Evolutionary conservation across 2,329 filamentous ascomycete species (phyloP), one percentile per base, ranked within the genome.

Genomic region (Xylariaceae sp.): DNA sequence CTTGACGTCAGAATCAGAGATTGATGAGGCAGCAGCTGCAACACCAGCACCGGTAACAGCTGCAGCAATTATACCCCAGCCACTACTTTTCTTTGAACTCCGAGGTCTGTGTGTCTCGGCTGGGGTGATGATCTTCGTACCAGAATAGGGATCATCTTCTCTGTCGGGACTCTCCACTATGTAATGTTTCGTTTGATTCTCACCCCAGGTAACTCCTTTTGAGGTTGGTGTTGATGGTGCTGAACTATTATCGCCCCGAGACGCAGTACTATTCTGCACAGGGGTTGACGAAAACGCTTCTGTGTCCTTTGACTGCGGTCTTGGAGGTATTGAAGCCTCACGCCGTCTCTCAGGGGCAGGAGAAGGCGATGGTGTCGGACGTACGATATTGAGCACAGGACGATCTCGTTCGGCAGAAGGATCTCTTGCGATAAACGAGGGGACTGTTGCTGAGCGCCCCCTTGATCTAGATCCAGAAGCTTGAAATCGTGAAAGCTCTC

Each of bases 171-270:
- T 83, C 47, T 80, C 77, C 10, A 78, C 72, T 39, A 83, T 77
- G 49, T 80, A 85, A 48, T 79, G 76, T 59, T 83, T 80, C 4
- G 76, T 83, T 57, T 82, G 73, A 51, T 83, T 82, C 48, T 82
- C 70, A 10, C 80, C 82, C 82, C 80, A 85, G 11, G 74, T 81
- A 4, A 85, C 82, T 34, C 67, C 74, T 54, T 83, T 83, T 6
- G 77, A 70, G 6, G 67, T 67, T 23, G 72, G 68, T 20, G 68
- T 63, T 41, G 71, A 67, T n/a, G 67, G 59, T 2, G 64, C 65
- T 45, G 70, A 64, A 10, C 72, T 58, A 27, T 70, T 59, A 41
- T 77, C 72, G 10, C 69, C 69, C 36, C 64, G 67, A 19, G 71
- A 16, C 4, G 27, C 16, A 16, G 12, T 59, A 29, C 58, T 67